phyloP scores from a whole-genome alignment of 805 yeast species.

The Jamesozyma lodderae region DNA sequence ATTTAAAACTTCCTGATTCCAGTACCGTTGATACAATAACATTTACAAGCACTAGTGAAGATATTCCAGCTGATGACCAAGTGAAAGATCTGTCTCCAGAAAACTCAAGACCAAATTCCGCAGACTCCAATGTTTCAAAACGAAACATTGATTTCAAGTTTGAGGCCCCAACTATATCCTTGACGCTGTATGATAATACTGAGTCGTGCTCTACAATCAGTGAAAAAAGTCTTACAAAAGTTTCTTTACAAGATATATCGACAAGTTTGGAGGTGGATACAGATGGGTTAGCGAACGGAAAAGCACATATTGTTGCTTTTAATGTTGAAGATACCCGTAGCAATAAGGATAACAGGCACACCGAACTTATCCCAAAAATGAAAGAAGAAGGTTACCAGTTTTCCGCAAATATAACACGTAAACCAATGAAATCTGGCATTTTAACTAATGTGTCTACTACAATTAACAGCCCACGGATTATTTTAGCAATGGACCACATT shows the following conservation, averaged over 20 bases:
- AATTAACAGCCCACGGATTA: constrained; percentile 70
- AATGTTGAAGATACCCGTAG: constrained; percentile 67
- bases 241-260: constrained; percentile 53
- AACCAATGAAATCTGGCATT: constrained; percentile 33
- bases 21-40: too few species aligned
- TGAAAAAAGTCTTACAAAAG: constrained; percentile 40
- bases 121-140: neutral
- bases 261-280: constrained; percentile 42
- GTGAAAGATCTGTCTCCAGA: neutral
- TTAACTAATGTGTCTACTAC: constrained; percentile 47
- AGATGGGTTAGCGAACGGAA: constrained; percentile 49
- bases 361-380: constrained; percentile 70
- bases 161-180: constrained; percentile 51
- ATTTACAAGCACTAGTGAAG: too few species aligned
- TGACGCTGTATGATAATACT: constrained; percentile 53
- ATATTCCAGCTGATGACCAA: neutral
- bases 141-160: constrained; percentile 38
- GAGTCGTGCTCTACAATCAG: constrained; percentile 29
- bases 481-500: constrained; percentile 79
- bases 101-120: neutral
- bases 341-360: constrained; percentile 56
- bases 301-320: constrained; percentile 60
- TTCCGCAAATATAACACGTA: constrained; percentile 42
- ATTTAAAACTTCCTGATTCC: too few species aligned
- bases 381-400: constrained; percentile 62